phyloP scores from a whole-genome alignment of 75 land plant genomes.

The Ceratopteris richardii region DNA sequence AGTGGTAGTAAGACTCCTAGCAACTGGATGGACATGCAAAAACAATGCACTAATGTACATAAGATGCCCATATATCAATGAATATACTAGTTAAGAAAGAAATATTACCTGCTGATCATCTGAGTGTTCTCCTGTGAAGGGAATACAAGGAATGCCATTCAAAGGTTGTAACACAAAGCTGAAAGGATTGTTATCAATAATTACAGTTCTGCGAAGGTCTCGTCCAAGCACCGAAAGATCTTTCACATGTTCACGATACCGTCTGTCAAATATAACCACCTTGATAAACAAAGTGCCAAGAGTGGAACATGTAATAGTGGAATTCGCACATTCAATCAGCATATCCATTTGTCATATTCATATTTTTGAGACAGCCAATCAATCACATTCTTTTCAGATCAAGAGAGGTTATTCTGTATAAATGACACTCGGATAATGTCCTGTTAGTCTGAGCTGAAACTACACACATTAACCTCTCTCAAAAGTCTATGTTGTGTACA shows the following conservation, averaged over 20 bases:
- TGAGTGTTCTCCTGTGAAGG: constrained; percentile 68
- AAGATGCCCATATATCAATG: neutral
- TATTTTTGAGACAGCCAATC: no score
- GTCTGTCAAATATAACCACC: constrained; percentile 26
- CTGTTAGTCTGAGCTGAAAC: no score
- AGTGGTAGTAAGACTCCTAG: constrained; percentile 69
- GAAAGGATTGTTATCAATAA: constrained; percentile 87
- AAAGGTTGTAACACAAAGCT: constrained; percentile 79
- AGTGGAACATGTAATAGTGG: neutral
- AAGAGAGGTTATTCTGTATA: no score
- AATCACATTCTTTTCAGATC: no score
- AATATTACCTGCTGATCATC: constrained; percentile 62
- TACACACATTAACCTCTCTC: no score
- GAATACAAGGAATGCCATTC: constrained; percentile 83
- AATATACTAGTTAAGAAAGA: neutral
- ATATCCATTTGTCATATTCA: no score
- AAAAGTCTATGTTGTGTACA: no score
- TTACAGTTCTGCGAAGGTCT: constrained; percentile 57
- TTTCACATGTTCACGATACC: constrained; percentile 77
- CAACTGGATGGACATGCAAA: constrained; percentile 35
- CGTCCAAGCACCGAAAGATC: constrained; percentile 56
- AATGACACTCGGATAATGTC: no score
- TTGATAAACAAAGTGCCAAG: neutral
- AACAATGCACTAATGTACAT: neutral
- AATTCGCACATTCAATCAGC: neutral